Conservation (phyloP, 1,284 basidiomycete genomes). For the Paramarasmius palmivorus region DNA sequence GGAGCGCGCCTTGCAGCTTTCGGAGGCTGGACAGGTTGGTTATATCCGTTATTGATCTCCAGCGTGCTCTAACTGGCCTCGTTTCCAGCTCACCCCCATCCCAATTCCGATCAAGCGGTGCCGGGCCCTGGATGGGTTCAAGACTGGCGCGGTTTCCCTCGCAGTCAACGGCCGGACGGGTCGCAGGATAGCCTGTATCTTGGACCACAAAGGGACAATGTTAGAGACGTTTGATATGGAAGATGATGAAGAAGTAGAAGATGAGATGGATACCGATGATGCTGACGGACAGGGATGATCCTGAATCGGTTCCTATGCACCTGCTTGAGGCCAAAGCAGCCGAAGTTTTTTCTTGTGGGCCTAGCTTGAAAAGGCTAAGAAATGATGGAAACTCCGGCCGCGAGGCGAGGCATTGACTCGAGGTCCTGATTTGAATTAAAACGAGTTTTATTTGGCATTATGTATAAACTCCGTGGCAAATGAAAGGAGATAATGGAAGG, state of each 20-base stretch:
- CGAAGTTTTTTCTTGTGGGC: constrained; percentile 23
- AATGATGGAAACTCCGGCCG: constrained; percentile 22
- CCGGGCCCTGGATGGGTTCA: constrained; percentile 54
- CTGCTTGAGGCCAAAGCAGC: constrained; percentile 23
- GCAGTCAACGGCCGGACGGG: constrained; percentile 74
- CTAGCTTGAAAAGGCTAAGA: constrained; percentile 30
- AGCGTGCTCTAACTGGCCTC: constrained; percentile 25
- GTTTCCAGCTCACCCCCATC: constrained; percentile 46
- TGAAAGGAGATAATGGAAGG: constrained; percentile 33
- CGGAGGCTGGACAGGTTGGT: constrained; percentile 55
- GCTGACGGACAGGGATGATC: constrained; percentile 25
- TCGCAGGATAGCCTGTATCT: constrained; percentile 71
- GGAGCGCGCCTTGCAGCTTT: constrained; percentile 49
- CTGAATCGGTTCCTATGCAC: too few relatives aligned
- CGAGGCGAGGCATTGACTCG: constrained; percentile 25
- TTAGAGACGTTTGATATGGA: constrained; percentile 80
- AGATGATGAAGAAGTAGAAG: constrained; percentile 57
- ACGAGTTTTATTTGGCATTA: constrained; percentile 12
- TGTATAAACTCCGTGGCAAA: constrained; percentile 18
- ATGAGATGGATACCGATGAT: constrained; percentile 37
- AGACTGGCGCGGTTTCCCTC: constrained; percentile 52
- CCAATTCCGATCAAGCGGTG: constrained; percentile 56
- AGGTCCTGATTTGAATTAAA: constrained; percentile 13
- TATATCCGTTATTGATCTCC: constrained; percentile 15
- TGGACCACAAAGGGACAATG: constrained; percentile 58